Evolutionary conservation across 1,284 basidiomycete genomes (phyloP), one percentile per base, ranked within the genome.

Genomic region (Ceratobasidium sp.): DNA sequence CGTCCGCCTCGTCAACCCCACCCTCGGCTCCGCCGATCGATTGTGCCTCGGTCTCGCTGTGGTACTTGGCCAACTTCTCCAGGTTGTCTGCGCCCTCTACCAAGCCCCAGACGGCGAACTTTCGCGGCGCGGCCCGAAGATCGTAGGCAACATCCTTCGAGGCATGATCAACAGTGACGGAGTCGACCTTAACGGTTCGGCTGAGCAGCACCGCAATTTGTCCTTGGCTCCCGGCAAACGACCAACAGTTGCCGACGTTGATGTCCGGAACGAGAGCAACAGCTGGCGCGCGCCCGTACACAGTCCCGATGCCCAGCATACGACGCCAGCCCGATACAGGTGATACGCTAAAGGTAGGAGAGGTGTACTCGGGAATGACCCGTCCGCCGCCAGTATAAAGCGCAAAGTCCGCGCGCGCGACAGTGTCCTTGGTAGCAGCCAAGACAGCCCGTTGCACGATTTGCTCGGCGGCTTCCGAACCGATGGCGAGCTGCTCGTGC

Each of bases 191-290:
- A 8, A 90, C 87, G 1, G 88, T 88, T 5, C 87, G 85, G 1
- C 91, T 89, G 21, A 98, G 88, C 59, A 86, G 84, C 50, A 99
- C 89, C 4, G 93, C 95, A 1, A 98, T 83, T 78, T 93, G 90
- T 2, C 96, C 97, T 57, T 87, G 80, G 6, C 84, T 78, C 0
- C 96, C 96, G 1, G 82, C 83, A 82, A 98, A 95, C 1, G 97
- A 93, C 96, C 96, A 99, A 82, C 96, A 99, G 75, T 91, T 88
- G 1, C 97, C 96, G 28, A 89, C 88, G 69, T 91, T 86, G 28
- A 85, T 85, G 75, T 95, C 93, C 73, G 93, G 92, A 79, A 96
- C 91, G 21, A 98, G 83, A 0, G 94, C 95, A 0, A 89, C 92
- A 54, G 94, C 88, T 0, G 97, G 95, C 0, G 93, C 88, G 11